phyloP scores from a whole-genome alignment of 148 eudicot species.

The Polygonum aviculare region DNA sequence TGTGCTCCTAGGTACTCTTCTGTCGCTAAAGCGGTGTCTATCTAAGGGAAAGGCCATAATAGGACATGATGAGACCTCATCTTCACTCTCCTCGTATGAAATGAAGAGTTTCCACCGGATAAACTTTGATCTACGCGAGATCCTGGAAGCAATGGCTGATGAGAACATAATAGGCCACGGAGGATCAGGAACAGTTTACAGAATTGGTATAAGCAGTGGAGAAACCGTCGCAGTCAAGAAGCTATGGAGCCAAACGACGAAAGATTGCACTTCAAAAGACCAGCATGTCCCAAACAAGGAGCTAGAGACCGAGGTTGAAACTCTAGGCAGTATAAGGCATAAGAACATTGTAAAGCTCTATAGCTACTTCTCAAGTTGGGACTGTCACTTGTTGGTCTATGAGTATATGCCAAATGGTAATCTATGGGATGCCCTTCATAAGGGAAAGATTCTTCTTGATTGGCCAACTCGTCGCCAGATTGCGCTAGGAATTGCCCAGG shows the following conservation, averaged over 20 bases:
- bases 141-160: slow-evolving; percentile 64
- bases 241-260: slow-evolving; percentile 62
- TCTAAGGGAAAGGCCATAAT: slow-evolving; percentile 31
- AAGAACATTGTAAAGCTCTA: slow-evolving; percentile 88
- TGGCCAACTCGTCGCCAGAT: slow-evolving; percentile 90
- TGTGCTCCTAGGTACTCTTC: slow-evolving; percentile 38
- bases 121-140: slow-evolving; percentile 63
- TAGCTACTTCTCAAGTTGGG: slow-evolving; percentile 59
- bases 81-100: slow-evolving; percentile 68
- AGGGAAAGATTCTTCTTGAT: slow-evolving; percentile 53
- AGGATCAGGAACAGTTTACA: slow-evolving; percentile 89
- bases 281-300: slow-evolving; percentile 45
- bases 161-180: slow-evolving; percentile 83
- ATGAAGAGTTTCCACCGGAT: slow-evolving; percentile 79
- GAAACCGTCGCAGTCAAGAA: slow-evolving; percentile 81
- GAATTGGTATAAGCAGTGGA: slow-evolving; percentile 54
- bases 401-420: slow-evolving; percentile 95
- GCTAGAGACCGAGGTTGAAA: slow-evolving; percentile 80
- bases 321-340: slow-evolving; percentile 91
- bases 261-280: slow-evolving; percentile 42
- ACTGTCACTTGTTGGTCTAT: slow-evolving; percentile 70
- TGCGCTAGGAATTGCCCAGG: slow-evolving; percentile 84
- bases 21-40: slow-evolving; percentile 51
- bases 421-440: slow-evolving; percentile 92
- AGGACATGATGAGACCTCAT: slow-evolving; percentile 47